These are phyloP conservation scores for Tricholoma bakamatsutake DNA, from an alignment of 768 basidiomycete genomes.

Conservation along the genomic window DNA sequence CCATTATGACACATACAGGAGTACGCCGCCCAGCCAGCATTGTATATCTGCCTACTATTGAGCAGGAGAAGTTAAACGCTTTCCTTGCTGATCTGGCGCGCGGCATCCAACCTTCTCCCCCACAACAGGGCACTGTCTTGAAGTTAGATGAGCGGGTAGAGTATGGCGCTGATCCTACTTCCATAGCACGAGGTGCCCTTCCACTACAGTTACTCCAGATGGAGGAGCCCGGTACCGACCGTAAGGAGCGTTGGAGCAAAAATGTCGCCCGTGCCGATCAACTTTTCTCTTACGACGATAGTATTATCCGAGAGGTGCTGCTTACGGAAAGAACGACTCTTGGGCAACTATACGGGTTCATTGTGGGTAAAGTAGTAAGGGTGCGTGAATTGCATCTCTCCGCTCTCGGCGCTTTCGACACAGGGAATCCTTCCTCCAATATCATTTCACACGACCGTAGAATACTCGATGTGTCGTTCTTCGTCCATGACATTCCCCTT, in stretches of 20 bases:
- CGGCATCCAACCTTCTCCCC: constrained; percentile 26
- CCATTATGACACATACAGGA: constrained; percentile 54
- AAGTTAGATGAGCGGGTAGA: constrained; percentile 50
- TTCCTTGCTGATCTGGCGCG: constrained; percentile 56
- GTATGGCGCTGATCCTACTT: constrained; percentile 41
- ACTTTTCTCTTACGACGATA: constrained; percentile 47
- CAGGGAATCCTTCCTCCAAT: constrained; percentile 27
- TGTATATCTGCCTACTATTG: constrained; percentile 56
- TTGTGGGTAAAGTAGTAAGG: constrained; percentile 60
- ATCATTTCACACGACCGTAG: constrained; percentile 48
- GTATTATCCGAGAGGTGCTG: constrained; percentile 53
- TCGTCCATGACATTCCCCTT: constrained; percentile 60
- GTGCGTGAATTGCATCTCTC: constrained; percentile 59
- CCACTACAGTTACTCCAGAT: constrained; percentile 42
- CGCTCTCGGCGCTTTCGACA: constrained; percentile 43
- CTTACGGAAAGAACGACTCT: constrained; percentile 65
- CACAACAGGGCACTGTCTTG: constrained; percentile 33
- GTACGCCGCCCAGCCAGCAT: constrained; percentile 53
- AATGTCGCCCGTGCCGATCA: constrained; percentile 42
- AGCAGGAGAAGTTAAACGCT: constrained; percentile 44
- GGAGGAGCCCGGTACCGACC: constrained; percentile 36
- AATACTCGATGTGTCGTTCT: constrained; percentile 56
- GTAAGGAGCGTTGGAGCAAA: constrained; percentile 39
- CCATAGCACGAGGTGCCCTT: constrained; percentile 25
- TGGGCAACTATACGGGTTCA: constrained; percentile 72